A percentile compares a stretch with the other conserved stretches of the same genome.
Evolutionary conservation across 768 basidiomycete genomes (phyloP).

Genomic region (Suillus tomentosus): DNA sequence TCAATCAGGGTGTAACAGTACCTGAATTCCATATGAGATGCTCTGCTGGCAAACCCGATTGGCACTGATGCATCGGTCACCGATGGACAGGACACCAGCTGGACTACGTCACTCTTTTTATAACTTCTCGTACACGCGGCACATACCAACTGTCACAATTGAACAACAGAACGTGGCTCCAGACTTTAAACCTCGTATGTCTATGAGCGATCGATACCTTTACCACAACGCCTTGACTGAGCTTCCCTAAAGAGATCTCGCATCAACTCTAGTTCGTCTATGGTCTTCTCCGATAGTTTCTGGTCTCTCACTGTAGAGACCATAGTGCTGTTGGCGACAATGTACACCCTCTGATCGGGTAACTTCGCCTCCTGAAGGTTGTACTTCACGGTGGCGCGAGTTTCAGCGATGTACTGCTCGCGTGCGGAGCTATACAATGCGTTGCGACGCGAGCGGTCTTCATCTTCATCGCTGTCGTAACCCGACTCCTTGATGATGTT

Average conservation of each 20-base stretch:
- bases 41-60: conserved; percentile 42
- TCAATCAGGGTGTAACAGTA: conserved; percentile 7
- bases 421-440: conserved; percentile 19
- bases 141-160: background rate
- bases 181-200: background rate
- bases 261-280: conserved; percentile 22
- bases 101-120: background rate
- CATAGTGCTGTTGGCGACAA: conserved; percentile 22
- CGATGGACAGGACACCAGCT: conserved; percentile 49
- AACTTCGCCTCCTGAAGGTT: conserved; percentile 21
- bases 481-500: conserved; percentile 17
- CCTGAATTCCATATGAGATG: conserved; percentile 40
- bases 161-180: background rate
- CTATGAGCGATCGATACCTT: background rate
- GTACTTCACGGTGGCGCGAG: conserved; percentile 17
- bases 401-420: conserved; percentile 23
- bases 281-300: conserved; percentile 17
- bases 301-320: conserved; percentile 14
- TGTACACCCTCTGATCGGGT: conserved; percentile 24
- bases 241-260: conserved; percentile 17
- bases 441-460: conserved; percentile 6
- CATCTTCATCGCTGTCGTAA: conserved; percentile 22
- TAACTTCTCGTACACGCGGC: background rate
- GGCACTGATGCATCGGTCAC: conserved; percentile 44
- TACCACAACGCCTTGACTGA: conserved; percentile 12